Base-by-base conservation (phyloP, 1,139 yeast species). In the Pichia sp. region DNA sequence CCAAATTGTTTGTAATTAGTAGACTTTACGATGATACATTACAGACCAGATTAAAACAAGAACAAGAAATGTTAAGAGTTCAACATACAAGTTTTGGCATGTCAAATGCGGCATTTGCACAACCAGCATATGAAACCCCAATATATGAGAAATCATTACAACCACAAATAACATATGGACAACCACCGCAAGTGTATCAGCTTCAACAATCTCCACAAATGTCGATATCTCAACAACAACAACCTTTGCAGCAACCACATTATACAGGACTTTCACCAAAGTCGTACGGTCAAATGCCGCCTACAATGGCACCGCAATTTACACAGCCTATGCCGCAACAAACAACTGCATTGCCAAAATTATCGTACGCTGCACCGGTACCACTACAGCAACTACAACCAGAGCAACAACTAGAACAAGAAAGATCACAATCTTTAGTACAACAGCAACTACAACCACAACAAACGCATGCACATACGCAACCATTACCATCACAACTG, bases 1-100 rank as follows among this genome's bases (percentile, higher is more conserved):
- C 85, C 35, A 87, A 91, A 56, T 72, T 91, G 41, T 79, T 85
- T 38, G 82, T 93, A 3, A 83, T 88, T 25, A 76, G 82, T 54
- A 71, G 84, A 47, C 70, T 83, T 36, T 91, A 91, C 56, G 96
- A 91, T 59, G 76, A 76, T 47, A 71, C 84, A 41, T 68, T 89
- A 47, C 96, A 91, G 51, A 72, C 76, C 29, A 72, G 88, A 58
- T 66, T 82, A 40, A 63, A 66, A 26, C 64, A 52, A 29, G 50
- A 50, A 29, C 43, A 47, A 27, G 49, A 47, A 31, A 37, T 36
- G 38, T 13, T 40, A 11, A 33, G 31, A 24, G 31, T 22, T 22
- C 35, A 44, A 31, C 25, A 11, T 18, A 33, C 46, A 10, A 15
- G 18, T 14, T 26, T n/a, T 6, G 20, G 18, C 5, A 14, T 22